Evolutionary conservation across 73 alveolate genomes (phyloP), one percentile per base, ranked within the genome.

Genomic region (Paramecium octaurelia): DNA sequence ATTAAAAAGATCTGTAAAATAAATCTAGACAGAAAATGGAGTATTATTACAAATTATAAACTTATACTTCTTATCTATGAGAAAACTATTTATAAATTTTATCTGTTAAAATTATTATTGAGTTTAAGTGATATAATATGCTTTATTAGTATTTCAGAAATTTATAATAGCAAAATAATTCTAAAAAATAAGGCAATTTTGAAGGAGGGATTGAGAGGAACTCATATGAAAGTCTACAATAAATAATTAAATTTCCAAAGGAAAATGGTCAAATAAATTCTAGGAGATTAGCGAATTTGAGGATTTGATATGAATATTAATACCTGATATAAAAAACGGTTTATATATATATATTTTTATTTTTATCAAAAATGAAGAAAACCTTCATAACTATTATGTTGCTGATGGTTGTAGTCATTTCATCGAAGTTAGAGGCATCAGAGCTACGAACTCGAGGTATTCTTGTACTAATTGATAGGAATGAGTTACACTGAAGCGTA

Each of bases 311-410:
- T n/a, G 69, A 54, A 54, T 64, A 27, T 27, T 64, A 64, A 64
- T 64, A 64, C 84, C 84, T 11, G 84, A 64, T 64, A 64, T 64
- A 64, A 64, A 64, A 64, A 64, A 64, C 84, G 84, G 84, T 64
- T 64, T 64, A 64, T 14, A 54, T 54, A 20, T 54, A 54, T 54
- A 64, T 64, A 31, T 31, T 23, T 27, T 31, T 23, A 31, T 64
- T 27, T 31, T 64, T 64, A 27, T 27, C 50, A 64, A 23, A 64
- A 23, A 64, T 64, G 84, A 64, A 64, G 84, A 64, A 64, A 64
- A 12, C 84, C 84, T 64, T 64, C 24, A 64, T 64, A 64, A 64
- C 84, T 31, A 27, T 64, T 3, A 31, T 64, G 84, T 64, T 64
- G 84, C 29, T 64, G 84, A 64, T 64, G 84, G 84, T 64, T 64